Base-by-base conservation (phyloP, 257 asterid genomes). In the Solanum pinnatisectum region DNA sequence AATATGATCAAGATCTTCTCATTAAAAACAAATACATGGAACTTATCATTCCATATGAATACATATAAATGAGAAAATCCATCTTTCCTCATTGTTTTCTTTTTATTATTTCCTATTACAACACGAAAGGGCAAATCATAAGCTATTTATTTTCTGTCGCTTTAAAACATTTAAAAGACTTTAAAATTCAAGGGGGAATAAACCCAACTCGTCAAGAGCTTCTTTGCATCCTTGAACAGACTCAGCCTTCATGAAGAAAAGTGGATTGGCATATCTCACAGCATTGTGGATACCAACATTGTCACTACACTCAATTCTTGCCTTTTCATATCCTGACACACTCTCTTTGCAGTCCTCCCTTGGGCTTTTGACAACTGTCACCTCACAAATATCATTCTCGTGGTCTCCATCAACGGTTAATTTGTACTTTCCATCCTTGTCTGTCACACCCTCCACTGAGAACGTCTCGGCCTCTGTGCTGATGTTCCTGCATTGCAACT, bases 351-450 rank as follows among this genome's bases (percentile, higher is more conserved):
- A 93, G 4, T 90, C 86, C 2, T 72, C 87, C 10, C 20, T 27
- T 2, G 93, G 92, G 87, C 93, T 92, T 23, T 72, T 84, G 22
- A 87, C 12, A 0, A 86, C 87, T 8, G 8, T 37, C 83, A 93
- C 91, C 46, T 91, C 93, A 23, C 95, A 93, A 30, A 93, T 88
- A 3, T 93, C 94, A 0, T 87, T 87, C 85, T 88, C 88, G 59
- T 89, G 92, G 5, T 93, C 94, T 0, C 92, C 92, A 30, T 30
- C 15, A 20, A 90, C 91, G 0, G 6, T n/a, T 49, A 93, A 11
- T 16, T 33, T 46, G 85, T 93, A 93, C 9, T 68, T 37, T 1
- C 95, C 94, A 0, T 76, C 70, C 0, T 5, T 46, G 40, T 73
- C 87, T 11, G 94, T 90, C 7, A 22, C 78, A 0, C 87, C 91